Conservation (phyloP, 1,284 basidiomycete species). For the Cronartium quercuum region DNA sequence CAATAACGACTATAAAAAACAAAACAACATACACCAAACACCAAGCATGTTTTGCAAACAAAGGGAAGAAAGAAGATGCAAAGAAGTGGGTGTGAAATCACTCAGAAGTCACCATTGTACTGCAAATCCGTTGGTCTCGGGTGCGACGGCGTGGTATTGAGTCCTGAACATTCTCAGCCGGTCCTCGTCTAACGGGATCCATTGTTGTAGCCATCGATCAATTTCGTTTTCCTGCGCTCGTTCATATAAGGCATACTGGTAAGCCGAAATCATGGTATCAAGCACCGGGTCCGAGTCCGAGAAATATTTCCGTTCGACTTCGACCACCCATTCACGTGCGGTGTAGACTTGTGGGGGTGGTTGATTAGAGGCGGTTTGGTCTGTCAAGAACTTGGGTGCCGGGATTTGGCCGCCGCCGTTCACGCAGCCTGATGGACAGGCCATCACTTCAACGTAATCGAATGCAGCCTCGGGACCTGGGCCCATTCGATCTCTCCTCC, state of each 20-base stretch:
- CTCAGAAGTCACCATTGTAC: conserved; percentile 37
- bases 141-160: conserved; percentile 10
- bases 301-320: conserved; percentile 26
- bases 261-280: not conserved
- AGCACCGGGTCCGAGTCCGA: not conserved
- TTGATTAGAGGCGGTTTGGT: too few species aligned
- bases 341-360: not conserved
- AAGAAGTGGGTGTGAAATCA: too few species aligned
- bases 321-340: conserved; percentile 16
- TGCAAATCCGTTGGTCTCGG: conserved; percentile 32
- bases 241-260: not conserved
- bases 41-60: too few species aligned
- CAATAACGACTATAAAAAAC: too few species aligned
- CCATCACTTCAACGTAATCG: conserved; percentile 99
- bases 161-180: conserved; percentile 4
- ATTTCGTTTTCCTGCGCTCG: not conserved
- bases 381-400: conserved; percentile 50
- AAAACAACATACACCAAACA: too few species aligned
- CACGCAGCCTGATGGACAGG: conserved; percentile 93
- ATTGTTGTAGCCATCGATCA: not conserved
- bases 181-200: not conserved
- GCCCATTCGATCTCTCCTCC: not conserved
- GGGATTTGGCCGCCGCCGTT: conserved; percentile 94
- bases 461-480: not conserved
- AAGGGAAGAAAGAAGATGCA: too few species aligned